A percentile compares a stretch with the other conserved stretches of the same genome.
Evolutionary conservation across 345 rosid genomes (phyloP).

Genomic region (Eucalyptus polybractea): DNA sequence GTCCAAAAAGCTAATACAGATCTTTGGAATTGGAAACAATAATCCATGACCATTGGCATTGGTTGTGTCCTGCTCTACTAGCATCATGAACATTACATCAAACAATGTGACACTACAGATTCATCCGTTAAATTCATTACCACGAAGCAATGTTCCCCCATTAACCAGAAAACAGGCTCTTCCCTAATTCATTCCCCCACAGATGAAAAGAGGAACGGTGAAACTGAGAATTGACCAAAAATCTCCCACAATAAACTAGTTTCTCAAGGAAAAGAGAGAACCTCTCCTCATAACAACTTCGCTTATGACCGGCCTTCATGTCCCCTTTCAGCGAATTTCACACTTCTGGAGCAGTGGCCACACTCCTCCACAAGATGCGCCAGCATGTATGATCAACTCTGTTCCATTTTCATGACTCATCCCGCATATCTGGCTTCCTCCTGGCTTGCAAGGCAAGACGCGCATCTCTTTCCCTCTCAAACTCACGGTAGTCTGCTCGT

Average conservation of each 20-base stretch:
- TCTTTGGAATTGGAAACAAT: background rate
- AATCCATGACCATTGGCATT: background rate
- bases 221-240: background rate
- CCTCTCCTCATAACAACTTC: background rate
- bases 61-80: background rate
- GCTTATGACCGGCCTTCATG: background rate
- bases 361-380: background rate
- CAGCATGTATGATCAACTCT: background rate
- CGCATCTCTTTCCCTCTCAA: conserved; percentile 94
- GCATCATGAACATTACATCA: background rate
- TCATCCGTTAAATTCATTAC: background rate
- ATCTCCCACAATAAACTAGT: background rate
- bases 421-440: conserved; percentile 47
- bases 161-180: background rate
- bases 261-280: background rate
- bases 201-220: background rate
- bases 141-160: background rate
- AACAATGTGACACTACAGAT: background rate
- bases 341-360: background rate
- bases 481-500: conserved; percentile 75
- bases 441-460: conserved; percentile 68
- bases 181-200: background rate
- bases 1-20: background rate
- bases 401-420: conserved; percentile 17
- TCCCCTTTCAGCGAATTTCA: background rate